Evolutionary conservation across 2,329 filamentous ascomycete species (phyloP).

Genomic region (Sporothrix luriei): DNA sequence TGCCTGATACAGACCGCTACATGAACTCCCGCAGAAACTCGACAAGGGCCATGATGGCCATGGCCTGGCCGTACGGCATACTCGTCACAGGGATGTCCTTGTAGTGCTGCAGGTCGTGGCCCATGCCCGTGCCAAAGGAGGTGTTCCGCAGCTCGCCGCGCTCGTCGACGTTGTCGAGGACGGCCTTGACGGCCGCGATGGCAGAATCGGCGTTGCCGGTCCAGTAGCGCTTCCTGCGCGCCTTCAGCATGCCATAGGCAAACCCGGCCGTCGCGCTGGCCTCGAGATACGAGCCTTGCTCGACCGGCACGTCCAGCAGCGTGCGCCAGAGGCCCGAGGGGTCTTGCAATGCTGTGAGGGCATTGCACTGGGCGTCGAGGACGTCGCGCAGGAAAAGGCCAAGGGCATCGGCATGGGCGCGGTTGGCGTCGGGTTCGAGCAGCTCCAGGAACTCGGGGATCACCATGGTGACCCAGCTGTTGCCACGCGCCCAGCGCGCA

Average conservation of each 20-base stretch:
- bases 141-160: slow-evolving; percentile 72
- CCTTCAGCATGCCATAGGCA: slow-evolving; percentile 77
- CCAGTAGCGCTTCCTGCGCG: slow-evolving; percentile 69
- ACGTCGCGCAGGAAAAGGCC: slow-evolving; percentile 59
- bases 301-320: slow-evolving; percentile 66
- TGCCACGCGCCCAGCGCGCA: slow-evolving; percentile 62
- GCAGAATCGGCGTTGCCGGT: slow-evolving; percentile 64
- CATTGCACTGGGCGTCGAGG: slow-evolving; percentile 68
- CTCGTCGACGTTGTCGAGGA: slow-evolving; percentile 65
- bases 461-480: slow-evolving; percentile 79
- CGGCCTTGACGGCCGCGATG: slow-evolving; percentile 66
- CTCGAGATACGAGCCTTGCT: slow-evolving; percentile 72
- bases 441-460: slow-evolving; percentile 80
- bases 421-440: slow-evolving; percentile 58
- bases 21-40: slow-evolving; percentile 67
- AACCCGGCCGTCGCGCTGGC: slow-evolving; percentile 79
- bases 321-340: slow-evolving; percentile 72
- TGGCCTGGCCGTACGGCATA: slow-evolving; percentile 83
- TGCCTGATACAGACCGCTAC: neutral
- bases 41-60: slow-evolving; percentile 80
- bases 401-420: slow-evolving; percentile 63
- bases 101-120: slow-evolving; percentile 71
- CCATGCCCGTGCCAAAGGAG: slow-evolving; percentile 80
- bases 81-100: slow-evolving; percentile 74
- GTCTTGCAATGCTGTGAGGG: slow-evolving; percentile 63